Evolutionary conservation across 345 rosid species (phyloP).

Genomic region (Theobroma cacao): DNA sequence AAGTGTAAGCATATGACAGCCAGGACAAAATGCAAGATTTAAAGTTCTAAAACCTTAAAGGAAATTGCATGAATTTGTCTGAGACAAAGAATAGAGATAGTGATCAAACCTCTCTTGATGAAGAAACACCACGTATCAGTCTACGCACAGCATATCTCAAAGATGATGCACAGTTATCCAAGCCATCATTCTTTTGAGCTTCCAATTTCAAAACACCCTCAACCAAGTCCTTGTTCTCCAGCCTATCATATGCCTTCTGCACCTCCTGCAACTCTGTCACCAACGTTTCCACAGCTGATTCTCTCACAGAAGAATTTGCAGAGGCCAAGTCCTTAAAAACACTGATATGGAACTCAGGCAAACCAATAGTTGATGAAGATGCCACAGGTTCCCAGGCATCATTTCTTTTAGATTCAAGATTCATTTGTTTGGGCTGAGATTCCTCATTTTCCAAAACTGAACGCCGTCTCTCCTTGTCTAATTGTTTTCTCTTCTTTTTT

Average conservation of each 20-base stretch:
- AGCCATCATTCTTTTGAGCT: slow-evolving; percentile 88
- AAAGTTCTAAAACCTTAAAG: neutral
- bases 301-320: slow-evolving; percentile 51
- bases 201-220: slow-evolving; percentile 61
- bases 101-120: slow-evolving; percentile 93
- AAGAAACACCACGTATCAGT: slow-evolving; percentile 89
- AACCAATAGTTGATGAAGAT: slow-evolving; percentile 27
- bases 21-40: neutral
- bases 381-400: slow-evolving; percentile 22
- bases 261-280: slow-evolving; percentile 63
- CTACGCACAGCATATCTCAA: slow-evolving; percentile 83
- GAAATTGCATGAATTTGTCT: neutral
- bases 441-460: slow-evolving; percentile 26
- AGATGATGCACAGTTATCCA: slow-evolving; percentile 80
- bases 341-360: slow-evolving; percentile 69
- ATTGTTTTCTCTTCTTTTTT: slow-evolving; percentile 66
- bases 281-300: slow-evolving; percentile 64
- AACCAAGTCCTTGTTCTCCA: slow-evolving; percentile 47
- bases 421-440: slow-evolving; percentile 21
- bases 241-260: slow-evolving; percentile 62
- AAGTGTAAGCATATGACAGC: neutral
- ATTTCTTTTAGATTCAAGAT: slow-evolving; percentile 19
- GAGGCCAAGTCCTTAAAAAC: slow-evolving; percentile 78
- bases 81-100: neutral
- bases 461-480: slow-evolving; percentile 67